Base-by-base conservation (phyloP, 164 flowering plant genomes). In the Echeveria elegans region DNA sequence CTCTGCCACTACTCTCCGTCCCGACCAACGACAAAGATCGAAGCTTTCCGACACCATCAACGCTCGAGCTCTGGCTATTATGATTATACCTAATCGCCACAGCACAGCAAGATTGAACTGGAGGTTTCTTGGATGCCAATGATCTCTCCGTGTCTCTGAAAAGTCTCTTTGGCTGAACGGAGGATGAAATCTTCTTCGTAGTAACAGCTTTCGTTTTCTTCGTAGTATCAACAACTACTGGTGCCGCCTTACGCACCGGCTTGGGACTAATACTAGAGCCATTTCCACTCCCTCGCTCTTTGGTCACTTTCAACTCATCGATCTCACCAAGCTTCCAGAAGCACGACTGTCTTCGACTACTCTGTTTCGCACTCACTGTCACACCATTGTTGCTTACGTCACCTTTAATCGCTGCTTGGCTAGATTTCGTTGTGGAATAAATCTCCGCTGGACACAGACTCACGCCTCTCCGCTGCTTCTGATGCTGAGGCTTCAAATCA, bases 101-200 rank as follows among this genome's bases (percentile, higher is more conserved):
- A 10, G 21, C 56, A 19, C 56, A 26, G 24, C 56, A 21, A 23
- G 56, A 50, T 6, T 50, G n/a, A 23, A 50, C 14, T 34, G 37
- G 37, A 0, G 56, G 56, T 50, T 50, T 50, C 28, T 50, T 50
- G 7, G 64, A n/a, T n/a, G n/a, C n/a, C n/a, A n/a, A n/a, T n/a
- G n/a, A n/a, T n/a, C n/a, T n/a, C n/a, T n/a, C 4, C 12, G 38
- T 82, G 31, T 86, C 90, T 72, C 56, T 77, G 75, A 92, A 89
- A 6, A 89, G 85, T 60, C 78, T 83, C 81, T 81, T 85, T 0
- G 98, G 90, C 74, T 87, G 86, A 66, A 88, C 75, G 32, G 77
- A 66, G 18, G 80, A 71, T 15, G 79, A 6, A 21, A 81, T n/a
- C n/a, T n/a, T n/a, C n/a, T n/a, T n/a, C n/a, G n/a, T n/a, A n/a